Evolutionary conservation across 331 rosid genomes (phyloP).

Genomic region (Telfairia occidentalis): DNA sequence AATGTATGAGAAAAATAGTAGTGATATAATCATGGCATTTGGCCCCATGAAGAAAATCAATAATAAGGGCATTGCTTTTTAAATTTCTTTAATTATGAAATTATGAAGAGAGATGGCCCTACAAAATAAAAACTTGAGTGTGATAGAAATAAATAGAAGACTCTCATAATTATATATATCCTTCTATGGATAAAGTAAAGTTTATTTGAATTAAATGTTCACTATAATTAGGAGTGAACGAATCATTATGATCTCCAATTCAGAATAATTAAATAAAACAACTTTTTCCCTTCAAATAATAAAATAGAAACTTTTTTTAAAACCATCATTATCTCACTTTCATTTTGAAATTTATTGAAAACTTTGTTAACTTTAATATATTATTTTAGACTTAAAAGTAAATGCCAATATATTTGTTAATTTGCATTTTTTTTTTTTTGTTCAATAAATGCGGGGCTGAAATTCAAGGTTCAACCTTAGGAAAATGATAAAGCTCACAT

Average conservation of each 20-base stretch:
- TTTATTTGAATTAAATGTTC: not conserved
- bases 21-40: not conserved
- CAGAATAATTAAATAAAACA: not conserved
- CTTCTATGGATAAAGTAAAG: not conserved
- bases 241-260: not conserved
- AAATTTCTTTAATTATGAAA: constrained; percentile 3
- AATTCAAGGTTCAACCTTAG: too few relatives aligned
- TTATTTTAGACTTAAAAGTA: too few relatives aligned
- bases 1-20: not conserved
- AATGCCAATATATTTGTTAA: too few relatives aligned
- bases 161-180: not conserved
- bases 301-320: not conserved
- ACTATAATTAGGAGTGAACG: not conserved
- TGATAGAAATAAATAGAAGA: not conserved
- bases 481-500: too few relatives aligned
- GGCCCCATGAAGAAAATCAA: not conserved
- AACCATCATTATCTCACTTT: not conserved
- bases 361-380: too few relatives aligned
- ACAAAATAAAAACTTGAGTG: not conserved
- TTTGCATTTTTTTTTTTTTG: too few relatives aligned
- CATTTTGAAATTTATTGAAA: not conserved
- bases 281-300: not conserved
- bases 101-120: not conserved
- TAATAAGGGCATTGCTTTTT: not conserved
- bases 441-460: too few relatives aligned